These are phyloP conservation scores for Aegilops bicornis DNA, from an alignment of 176 grass and related monocot genomes.

Conservation along the genomic window DNA sequence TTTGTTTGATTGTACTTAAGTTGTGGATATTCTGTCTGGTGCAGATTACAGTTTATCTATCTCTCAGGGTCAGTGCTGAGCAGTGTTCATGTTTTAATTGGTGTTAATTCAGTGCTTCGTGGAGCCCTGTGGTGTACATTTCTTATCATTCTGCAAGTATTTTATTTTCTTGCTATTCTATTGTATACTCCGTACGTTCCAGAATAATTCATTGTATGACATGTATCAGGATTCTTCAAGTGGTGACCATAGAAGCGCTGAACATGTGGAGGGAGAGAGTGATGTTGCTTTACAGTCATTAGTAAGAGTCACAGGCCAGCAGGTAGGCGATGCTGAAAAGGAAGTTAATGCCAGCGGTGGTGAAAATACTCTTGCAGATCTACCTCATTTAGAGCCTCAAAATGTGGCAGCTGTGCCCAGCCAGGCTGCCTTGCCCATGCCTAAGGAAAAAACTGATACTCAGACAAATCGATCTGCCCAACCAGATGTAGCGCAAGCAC, in stretches of 20 bases:
- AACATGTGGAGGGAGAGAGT: constrained; percentile 17
- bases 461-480: constrained; percentile 17
- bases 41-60: background rate
- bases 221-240: constrained; percentile 42
- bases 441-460: constrained; percentile 2
- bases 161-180: background rate
- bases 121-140: background rate
- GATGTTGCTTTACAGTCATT: background rate
- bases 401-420: background rate
- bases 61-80: background rate
- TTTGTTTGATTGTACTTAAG: constrained; percentile 8
- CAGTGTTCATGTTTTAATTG: constrained; percentile 10
- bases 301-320: constrained; percentile 5
- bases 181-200: background rate
- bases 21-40: background rate
- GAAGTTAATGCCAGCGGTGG: constrained; percentile 9
- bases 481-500: constrained; percentile 20
- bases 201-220: constrained; percentile 17
- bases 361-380: background rate
- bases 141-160: background rate
- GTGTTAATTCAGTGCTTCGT: constrained; percentile 11
- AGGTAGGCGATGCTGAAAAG: constrained; percentile 31
- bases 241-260: constrained; percentile 7
- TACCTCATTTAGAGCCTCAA: constrained; percentile 18
- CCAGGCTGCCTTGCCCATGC: constrained; percentile 13